A percentile compares a stretch with the other conserved stretches of the same genome.
Evolutionary conservation across 495 filamentous ascomycete species (phyloP).

Genomic region (Acidomyces sp.): DNA sequence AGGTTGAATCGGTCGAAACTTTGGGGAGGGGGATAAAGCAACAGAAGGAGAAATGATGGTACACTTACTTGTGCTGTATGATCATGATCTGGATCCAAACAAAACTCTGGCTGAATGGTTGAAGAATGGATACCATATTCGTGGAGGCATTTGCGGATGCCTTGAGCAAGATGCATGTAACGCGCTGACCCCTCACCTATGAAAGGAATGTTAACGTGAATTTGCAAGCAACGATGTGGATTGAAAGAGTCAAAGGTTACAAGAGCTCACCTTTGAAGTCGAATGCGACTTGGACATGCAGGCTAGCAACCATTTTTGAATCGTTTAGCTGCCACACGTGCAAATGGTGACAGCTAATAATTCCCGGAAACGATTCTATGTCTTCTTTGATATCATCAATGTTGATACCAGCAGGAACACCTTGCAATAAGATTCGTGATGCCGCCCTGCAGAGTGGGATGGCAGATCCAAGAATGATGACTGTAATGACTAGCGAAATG

Average conservation of each 20-base stretch:
- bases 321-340: constrained; percentile 97
- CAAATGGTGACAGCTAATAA: constrained; percentile 82
- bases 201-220: constrained; percentile 54
- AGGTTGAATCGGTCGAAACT: background rate
- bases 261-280: constrained; percentile 57
- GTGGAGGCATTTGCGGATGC: constrained; percentile 73
- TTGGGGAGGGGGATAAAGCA: no score
- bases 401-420: constrained; percentile 72
- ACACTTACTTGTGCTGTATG: constrained; percentile 22
- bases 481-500: constrained; percentile 89
- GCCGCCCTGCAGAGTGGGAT: constrained; percentile 88
- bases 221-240: no score
- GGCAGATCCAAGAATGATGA: constrained; percentile 84
- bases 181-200: constrained; percentile 42
- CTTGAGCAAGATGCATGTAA: constrained; percentile 79
- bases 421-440: constrained; percentile 87
- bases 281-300: constrained; percentile 80
- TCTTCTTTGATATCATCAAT: constrained; percentile 86
- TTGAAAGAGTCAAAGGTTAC: no score
- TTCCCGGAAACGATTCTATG: constrained; percentile 68
- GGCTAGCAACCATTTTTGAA: constrained; percentile 76
- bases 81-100: constrained; percentile 45
- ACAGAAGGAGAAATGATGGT: no score
- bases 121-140: constrained; percentile 95
- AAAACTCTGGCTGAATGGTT: constrained; percentile 95